A percentile compares a stretch with the other conserved stretches of the same genome.
phyloP scores from a whole-genome alignment of 129 eudicot species.

The Helianthus annuus region HanXRQr2.0-SUNRISE NC_035448.2:73536349-73536848 shows the following conservation, averaged over 20 bases:
- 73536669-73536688: background rate
- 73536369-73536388: slow-evolving; percentile 57
- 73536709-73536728: background rate
- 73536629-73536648: background rate
- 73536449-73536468: background rate
- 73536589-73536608: background rate
- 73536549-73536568: background rate
- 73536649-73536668: background rate
- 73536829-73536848: slow-evolving; percentile 48
- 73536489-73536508: background rate
- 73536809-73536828: slow-evolving; percentile 59
- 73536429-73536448: slow-evolving; percentile 47
- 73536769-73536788: background rate
- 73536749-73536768: background rate
- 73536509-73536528: background rate
- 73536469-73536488: background rate
- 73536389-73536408: slow-evolving; percentile 82
- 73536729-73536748: background rate
- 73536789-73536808: background rate
- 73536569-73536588: background rate
- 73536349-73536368: slow-evolving; percentile 61
- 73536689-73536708: background rate
- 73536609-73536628: background rate
- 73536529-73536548: background rate
- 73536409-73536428: slow-evolving; percentile 60